These are phyloP conservation scores for Polytrichum formosum DNA, from an alignment of 225 moss, liverwort and hornwort genomes.

Conservation along the genomic window DNA sequence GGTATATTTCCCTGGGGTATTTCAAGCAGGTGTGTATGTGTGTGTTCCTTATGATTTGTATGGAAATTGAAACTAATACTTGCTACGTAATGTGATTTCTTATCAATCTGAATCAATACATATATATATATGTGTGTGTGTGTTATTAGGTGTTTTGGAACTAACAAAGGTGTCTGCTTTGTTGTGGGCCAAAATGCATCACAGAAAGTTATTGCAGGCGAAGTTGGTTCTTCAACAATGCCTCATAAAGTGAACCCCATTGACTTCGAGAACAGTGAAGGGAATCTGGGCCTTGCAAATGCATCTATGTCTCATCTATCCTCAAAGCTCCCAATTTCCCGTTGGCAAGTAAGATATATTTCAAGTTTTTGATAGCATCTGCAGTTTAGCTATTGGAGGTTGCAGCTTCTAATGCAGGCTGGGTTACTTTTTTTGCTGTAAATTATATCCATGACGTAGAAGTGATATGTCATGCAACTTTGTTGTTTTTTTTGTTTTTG, in stretches of 20 bases:
- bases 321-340: constrained; percentile 80
- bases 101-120: too few relatives aligned
- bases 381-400: too few relatives aligned
- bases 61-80: too few relatives aligned
- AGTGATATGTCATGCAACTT: too few relatives aligned
- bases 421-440: too few relatives aligned
- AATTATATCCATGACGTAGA: too few relatives aligned
- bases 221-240: constrained; percentile 95
- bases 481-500: too few relatives aligned
- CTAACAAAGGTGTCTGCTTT: constrained; percentile 2
- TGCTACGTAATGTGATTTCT: too few relatives aligned
- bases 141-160: neutral
- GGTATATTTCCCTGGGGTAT: constrained; percentile 81
- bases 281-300: constrained; percentile 87
- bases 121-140: neutral
- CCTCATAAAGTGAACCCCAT: constrained; percentile 98
- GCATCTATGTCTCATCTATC: constrained; percentile 71
- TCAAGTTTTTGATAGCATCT: neutral
- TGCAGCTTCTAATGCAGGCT: neutral
- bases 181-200: constrained; percentile 12
- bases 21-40: constrained; percentile 67
- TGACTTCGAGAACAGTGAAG: constrained; percentile 96
- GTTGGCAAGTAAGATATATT: constrained; percentile 72
- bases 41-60: too few relatives aligned
- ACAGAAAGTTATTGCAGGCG: constrained; percentile 84